Evolutionary conservation across 225 moss, liverwort and hornwort genomes (phyloP), one percentile per base, ranked within the genome.

Genomic region (Climacium dendroides): DNA sequence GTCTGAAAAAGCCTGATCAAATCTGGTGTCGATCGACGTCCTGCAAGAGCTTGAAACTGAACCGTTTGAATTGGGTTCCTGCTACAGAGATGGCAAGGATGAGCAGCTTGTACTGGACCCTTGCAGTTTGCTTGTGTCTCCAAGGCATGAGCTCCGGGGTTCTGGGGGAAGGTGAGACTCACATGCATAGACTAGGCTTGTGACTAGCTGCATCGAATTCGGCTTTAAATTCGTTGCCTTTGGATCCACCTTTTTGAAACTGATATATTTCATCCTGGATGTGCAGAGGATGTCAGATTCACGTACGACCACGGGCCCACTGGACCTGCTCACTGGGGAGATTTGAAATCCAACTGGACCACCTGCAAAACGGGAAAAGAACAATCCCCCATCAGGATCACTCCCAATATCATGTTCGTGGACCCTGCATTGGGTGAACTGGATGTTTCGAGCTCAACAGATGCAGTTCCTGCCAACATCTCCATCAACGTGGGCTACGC

Each of bases 371-470:
- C 81, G 17, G 91, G 94, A 9, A 85, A 37, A 9, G 13, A 78
- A 7, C 94, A 94, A 26, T 94, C 94, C 20, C 93, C 94, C 13
- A 84, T 94, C 1, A 43, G 65, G 28, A 93, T 94, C 80, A 91
- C 89, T 41, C 90, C 91, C 65, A 52, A 79, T 9, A 87, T 89
- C 43, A 90, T 90, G 85, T 45, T 84, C 61, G 83, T 79, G 5
- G 85, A 86, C 53, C 84, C 83, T 37, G 13, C 52, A 57, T 77
- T 94, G 77, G 91, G 88, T 9, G 82, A 78, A 30, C 89, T 91
- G 2, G 74, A 93, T 39, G 86, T 74, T 8, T 60, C 55, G 1
- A 87, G 87, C 78, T 70, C 86, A 16, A 19, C 43, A 55, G 84
- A 86, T 3, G 86, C 84, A 9, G 86, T 88, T 41, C n/a, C 57